Base-by-base conservation (phyloP, 2,329 filamentous ascomycete genomes). In the Cytospora piceae region DNA sequence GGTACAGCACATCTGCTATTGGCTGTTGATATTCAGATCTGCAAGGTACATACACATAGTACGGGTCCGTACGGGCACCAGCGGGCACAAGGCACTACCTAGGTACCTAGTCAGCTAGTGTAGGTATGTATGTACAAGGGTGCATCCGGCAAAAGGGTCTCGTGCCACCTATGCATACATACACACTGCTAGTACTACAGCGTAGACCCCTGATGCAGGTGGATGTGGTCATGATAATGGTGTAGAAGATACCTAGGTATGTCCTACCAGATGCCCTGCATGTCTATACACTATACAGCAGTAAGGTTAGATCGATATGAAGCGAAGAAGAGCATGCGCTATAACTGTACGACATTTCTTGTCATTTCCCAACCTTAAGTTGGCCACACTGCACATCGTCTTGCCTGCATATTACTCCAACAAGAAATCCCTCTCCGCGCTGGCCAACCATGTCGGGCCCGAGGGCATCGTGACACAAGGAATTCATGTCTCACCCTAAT, bases 21-120 rank as follows among this genome's bases (percentile, higher is more conserved):
- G 61, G 61, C 54, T 15, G 17, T 0, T 14, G 17, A 52, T 31
- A 63, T 63, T 51, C 24, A 63, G 61, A 63, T 63, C 61, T 51
- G 54, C 61, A 63, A 39, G 61, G 46, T 14, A 24, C 46, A 24
- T 22, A 9, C 46, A 6, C 11, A 12, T 37, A 37, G 12, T 37
- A 15, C 14, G 34, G 34, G 34, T 14, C 2, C 14, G 9, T 37
- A 14, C 14, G 34, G 34, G 34, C 34, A 37, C 34, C 14, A 37
- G 12, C 34, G 34, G 34, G 12, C 34, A 15, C 6, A 34, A 34
- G 12, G 27, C 5, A 5, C 27, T 29, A 29, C 27, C 27, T 3
- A 29, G 27, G 27, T 29, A 29, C 27, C 3, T 29, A 29, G 27
- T 29, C n/a, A n/a, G n/a, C n/a, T n/a, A n/a, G n/a, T n/a, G n/a